These are phyloP conservation scores for Gentiana macrophylla DNA, from an alignment of 257 asterid species.

Conservation along the genomic window DNA sequence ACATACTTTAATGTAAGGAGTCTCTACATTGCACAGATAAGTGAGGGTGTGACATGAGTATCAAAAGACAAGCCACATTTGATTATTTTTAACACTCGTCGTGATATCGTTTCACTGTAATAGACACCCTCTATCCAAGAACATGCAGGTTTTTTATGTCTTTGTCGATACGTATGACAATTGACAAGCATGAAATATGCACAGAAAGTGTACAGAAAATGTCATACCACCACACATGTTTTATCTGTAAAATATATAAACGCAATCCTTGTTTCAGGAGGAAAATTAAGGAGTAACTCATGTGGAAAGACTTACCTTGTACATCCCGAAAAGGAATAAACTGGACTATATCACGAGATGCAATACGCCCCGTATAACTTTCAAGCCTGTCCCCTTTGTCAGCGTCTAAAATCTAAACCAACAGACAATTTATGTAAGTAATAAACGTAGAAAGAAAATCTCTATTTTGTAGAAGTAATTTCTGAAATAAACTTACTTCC, in stretches of 20 bases:
- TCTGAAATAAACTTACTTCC: conserved; percentile 52
- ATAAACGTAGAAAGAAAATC: neutral
- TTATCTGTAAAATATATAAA: too few relatives aligned
- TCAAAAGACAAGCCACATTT: too few relatives aligned
- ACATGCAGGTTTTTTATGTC: too few relatives aligned
- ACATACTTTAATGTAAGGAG: too few relatives aligned
- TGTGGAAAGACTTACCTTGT: conserved; percentile 46
- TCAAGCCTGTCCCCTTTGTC: conserved; percentile 86
- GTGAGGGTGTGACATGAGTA: too few relatives aligned
- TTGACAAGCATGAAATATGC: neutral
- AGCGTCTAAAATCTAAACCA: conserved; percentile 74
- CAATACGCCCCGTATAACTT: conserved; percentile 80
- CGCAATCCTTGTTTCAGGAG: neutral
- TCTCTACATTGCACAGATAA: too few relatives aligned
- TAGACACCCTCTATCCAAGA: too few relatives aligned
- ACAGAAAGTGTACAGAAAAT: neutral
- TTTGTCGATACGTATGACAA: too few relatives aligned
- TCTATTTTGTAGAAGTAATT: neutral
- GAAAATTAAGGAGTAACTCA: neutral
- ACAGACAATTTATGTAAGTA: conserved; percentile 6
- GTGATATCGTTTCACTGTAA: too few relatives aligned
- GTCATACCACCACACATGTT: neutral
- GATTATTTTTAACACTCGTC: too few relatives aligned
- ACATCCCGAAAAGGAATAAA: conserved; percentile 87
- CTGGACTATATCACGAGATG: conserved; percentile 94